Base-by-base conservation (phyloP, 345 rosid species). In the Camelina neglecta region DNA sequence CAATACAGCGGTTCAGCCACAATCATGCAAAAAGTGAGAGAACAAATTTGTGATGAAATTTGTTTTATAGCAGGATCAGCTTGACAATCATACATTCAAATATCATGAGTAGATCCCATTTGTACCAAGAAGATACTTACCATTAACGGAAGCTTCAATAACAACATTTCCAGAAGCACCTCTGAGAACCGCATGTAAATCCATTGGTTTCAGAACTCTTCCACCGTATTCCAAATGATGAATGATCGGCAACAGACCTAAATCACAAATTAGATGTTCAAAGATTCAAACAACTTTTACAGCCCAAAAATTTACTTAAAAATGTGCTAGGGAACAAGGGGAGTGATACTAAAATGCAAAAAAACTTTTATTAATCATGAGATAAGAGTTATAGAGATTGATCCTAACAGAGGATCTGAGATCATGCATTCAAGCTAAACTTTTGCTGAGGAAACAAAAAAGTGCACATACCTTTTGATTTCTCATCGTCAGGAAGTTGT, bases 181-280 rank as follows among this genome's bases (percentile, higher is more conserved):
- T 26, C 63, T 81, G 48, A 86, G 83, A 67, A 65, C 49, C 71
- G 69, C 85, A 75, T 77, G 75, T 53, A 79, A 59, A 74, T 85
- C 86, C 55, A 67, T 66, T 66, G 85, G 85, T 69, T 83, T 85
- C 63, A 90, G 63, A 82, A 81, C 73, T 72, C 75, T 82, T 75
- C 87, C 96, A 64, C 70, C 86, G 81, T 72, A 82, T 73, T 80
- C 81, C 76, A 92, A 67, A 60, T 86, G 85, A 68, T 85, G 88
- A 80, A 95, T 86, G 79, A 92, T 89, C 70, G 97, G 99, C 84
- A 95, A 72, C 65, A 95, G 84, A 85, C 99, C 97, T 95, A 59
- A 76, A 77, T 24, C 51, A 8, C 26, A 74, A 69, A 53, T 71
- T 47, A 56, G 38, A 69, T 51, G 68, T 57, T 68, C 48, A 70